Evolutionary conservation across 2,329 filamentous ascomycete species (phyloP), one percentile per base, ranked within the genome.

Genomic region (Venturia oleaginea): DNA sequence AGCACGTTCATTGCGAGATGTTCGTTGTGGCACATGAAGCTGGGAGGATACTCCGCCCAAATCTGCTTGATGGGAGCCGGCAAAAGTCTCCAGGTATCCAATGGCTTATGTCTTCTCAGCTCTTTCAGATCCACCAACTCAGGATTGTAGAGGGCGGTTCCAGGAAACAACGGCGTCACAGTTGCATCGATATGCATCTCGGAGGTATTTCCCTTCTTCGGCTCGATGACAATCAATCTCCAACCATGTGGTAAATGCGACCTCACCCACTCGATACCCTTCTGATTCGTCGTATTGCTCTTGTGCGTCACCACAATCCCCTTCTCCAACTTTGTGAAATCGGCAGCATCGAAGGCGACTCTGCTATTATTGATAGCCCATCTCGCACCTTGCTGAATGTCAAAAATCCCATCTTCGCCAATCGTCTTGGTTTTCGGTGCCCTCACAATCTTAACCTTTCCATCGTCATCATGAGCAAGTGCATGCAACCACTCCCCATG

Each of bases 331-430:
- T 54, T 54, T 2, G 13, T 54, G 24, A 54, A 54, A 54, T 54
- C 48, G 17, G 48, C 48, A 30, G 48, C 48, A 54, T 54, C 48
- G 17, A 54, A 57, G 8, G 30, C 51, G 3, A 57, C 30, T 34
- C 51, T 57, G 51, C 51, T 57, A 10, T 57, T 57, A 27, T 57
- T 57, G 30, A 34, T 57, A 57, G 51, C 27, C 30, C 30, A 57
- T 34, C 51, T 22, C 27, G 51, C 51, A 22, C 51, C 51, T 34
- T 57, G 51, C 51, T 34, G 6, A 34, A 57, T 34, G 30, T 57
- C 51, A 27, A 57, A 57, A n/a, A 57, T 57, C 10, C 51, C 13
- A 19, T 57, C 51, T 10, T 57, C 30, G 15, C 15, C 51, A 32
- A 57, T 15, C 51, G 51, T 57, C 27, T 34, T n/a, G 27, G 51